Base-by-base conservation (phyloP, 2,329 filamentous ascomycete species). In the Venturia asperata region DNA sequence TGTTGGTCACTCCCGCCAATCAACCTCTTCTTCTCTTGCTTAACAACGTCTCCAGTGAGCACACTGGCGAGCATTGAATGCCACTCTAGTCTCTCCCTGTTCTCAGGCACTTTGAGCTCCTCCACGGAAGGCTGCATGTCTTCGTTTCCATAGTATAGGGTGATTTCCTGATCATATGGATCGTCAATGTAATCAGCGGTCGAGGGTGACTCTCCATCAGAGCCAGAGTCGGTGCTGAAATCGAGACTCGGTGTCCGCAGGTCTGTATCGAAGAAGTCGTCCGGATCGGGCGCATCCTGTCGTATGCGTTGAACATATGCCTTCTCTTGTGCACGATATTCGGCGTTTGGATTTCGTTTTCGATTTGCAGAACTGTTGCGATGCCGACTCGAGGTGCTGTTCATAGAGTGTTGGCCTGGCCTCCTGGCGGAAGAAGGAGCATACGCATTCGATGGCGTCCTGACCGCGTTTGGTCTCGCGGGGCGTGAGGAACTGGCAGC, bases 11-110 rank as follows among this genome's bases (percentile, higher is more conserved):
- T 81, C 68, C 90, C 88, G 58, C 91, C 92, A 69, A 95, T 94
- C 72, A 99, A 77, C 56, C 94, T 87, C 76, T 96, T 96, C 82
- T 99, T 99, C 78, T 99, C 94, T 76, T 99, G 94, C 71, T 91
- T 91, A 66, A 99, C 93, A 10, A 99, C 94, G 75, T 99, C 94
- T 69, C 94, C 94, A 0, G 92, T 97, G 69, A 99, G 79, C 4
- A 99, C 94, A 17, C 93, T 95, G 67, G 93, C 91, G 65, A 99
- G 79, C 94, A 99, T 99, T 3, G 91, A 91, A 77, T 99, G 92
- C 94, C 94, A 99, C 77, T 99, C 94, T 30, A 99, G 81, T 56
- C 93, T 83, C 76, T 97, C 94, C 67, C 92, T 84, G 72, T 92
- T 97, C 68, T 87, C 86, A 0, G 92, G 90, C 70, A 97, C 90